These are phyloP conservation scores for Calonectria fujianensis DNA, from an alignment of 2,329 filamentous ascomycete species.

Conservation along the genomic window DNA sequence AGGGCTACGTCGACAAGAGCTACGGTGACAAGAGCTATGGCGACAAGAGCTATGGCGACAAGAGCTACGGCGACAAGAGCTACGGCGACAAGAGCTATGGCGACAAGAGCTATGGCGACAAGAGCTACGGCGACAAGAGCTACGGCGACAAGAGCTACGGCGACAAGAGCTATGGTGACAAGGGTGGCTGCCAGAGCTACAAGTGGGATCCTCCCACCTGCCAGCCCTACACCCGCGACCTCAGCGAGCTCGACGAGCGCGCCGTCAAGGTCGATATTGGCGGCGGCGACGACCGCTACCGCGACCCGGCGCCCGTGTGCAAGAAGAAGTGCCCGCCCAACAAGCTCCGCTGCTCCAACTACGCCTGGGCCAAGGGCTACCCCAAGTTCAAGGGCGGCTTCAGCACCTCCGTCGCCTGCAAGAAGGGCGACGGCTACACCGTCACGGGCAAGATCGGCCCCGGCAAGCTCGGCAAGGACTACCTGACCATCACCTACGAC, in stretches of 20 bases:
- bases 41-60: too few relatives aligned
- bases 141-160: too few relatives aligned
- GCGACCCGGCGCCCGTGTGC: conserved; percentile 33
- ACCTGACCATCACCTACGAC: conserved; percentile 44
- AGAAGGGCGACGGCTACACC: conserved; percentile 44
- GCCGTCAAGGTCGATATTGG: too few relatives aligned
- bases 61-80: too few relatives aligned
- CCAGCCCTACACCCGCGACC: conserved; percentile 36
- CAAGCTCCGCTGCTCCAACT: conserved; percentile 47
- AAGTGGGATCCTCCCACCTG: conserved; percentile 39
- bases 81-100: conserved; percentile 9
- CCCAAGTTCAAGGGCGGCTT: conserved; percentile 38
- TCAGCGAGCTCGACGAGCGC: conserved; percentile 25
- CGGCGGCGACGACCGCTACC: too few relatives aligned
- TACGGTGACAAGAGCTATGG: too few relatives aligned
- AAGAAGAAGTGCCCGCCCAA: conserved; percentile 46
- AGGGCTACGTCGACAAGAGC: too few relatives aligned
- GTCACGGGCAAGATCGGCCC: conserved; percentile 41
- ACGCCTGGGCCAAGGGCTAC: conserved; percentile 41
- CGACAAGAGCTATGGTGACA: too few relatives aligned
- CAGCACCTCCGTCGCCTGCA: conserved; percentile 37
- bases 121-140: too few relatives aligned
- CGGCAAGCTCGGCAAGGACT: conserved; percentile 39
- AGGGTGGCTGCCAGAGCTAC: conserved; percentile 21
- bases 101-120: too few relatives aligned